phyloP scores from a whole-genome alignment of 129 eudicot species.

The Glebionis coronaria region DNA sequence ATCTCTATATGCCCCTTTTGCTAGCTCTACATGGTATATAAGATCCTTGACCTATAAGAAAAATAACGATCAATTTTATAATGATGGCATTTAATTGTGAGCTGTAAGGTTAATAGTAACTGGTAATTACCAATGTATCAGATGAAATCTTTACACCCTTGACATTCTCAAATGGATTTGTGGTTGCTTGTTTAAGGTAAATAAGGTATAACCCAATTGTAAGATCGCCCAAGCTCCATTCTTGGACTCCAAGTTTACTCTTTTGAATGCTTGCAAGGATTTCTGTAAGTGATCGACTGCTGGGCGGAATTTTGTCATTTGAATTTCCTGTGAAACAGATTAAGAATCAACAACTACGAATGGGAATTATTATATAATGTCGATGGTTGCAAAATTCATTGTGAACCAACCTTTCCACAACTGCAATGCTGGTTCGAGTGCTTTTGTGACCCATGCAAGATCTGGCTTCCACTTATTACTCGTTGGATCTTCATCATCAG shows the following conservation, averaged over 20 bases:
- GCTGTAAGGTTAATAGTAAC: constrained; percentile 19
- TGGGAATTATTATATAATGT: neutral
- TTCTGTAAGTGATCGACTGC: constrained; percentile 65
- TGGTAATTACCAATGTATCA: constrained; percentile 53
- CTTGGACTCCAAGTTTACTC: constrained; percentile 81
- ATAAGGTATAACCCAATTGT: constrained; percentile 88
- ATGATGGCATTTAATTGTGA: neutral
- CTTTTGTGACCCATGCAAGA: constrained; percentile 80
- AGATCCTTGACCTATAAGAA: constrained; percentile 75
- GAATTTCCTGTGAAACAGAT: constrained; percentile 44
- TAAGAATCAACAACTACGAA: neutral
- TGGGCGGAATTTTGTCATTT: constrained; percentile 57
- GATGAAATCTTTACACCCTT: constrained; percentile 74
- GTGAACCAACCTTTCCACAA: constrained; percentile 53
- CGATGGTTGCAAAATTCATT: too few species aligned
- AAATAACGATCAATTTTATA: neutral
- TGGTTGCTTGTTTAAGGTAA: constrained; percentile 89
- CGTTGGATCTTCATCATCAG: constrained; percentile 48
- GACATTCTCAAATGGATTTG: constrained; percentile 61
- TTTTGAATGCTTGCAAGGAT: constrained; percentile 79
- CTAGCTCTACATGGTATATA: constrained; percentile 82
- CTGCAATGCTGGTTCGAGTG: constrained; percentile 93
- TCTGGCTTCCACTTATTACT: constrained; percentile 63
- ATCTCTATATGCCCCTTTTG: constrained; percentile 78
- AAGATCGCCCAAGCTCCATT: constrained; percentile 96